phyloP scores from a whole-genome alignment of 371 early-diverging fungal genomes.

The Circinella umbellata region DNA sequence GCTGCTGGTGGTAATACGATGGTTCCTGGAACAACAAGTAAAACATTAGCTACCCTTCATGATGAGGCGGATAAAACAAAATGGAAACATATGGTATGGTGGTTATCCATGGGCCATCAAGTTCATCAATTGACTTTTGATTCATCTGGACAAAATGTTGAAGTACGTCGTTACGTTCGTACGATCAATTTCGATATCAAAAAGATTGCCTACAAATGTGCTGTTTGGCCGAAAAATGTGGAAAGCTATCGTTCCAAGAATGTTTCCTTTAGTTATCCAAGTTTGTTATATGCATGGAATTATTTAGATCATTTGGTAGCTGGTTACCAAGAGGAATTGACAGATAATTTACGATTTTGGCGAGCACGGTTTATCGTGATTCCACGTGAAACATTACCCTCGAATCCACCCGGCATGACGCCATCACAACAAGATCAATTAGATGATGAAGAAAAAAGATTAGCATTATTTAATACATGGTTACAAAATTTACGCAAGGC shows the following conservation, averaged over 20 bases:
- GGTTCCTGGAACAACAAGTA: slow-evolving; percentile 8
- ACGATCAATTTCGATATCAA: slow-evolving; percentile 63
- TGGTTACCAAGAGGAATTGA: slow-evolving; percentile 86
- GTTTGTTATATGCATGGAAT: slow-evolving; percentile 91
- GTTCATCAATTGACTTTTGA: slow-evolving; percentile 81
- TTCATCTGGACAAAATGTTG: slow-evolving; percentile 74
- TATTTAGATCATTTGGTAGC: slow-evolving; percentile 86
- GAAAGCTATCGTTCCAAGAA: slow-evolving; percentile 60
- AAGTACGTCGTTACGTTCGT: slow-evolving; percentile 89
- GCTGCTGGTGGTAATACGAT: slow-evolving; percentile 4
- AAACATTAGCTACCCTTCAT: slow-evolving; percentile 16
- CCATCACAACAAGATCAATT: slow-evolving; percentile 56
- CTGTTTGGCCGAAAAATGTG: slow-evolving; percentile 86
- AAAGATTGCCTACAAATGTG: slow-evolving; percentile 75
- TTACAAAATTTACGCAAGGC: slow-evolving; percentile 77
- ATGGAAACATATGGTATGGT: slow-evolving; percentile 63
- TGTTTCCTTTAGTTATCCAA: slow-evolving; percentile 78
- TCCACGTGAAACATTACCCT: slow-evolving; percentile 75
- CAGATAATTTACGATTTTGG: slow-evolving; percentile 84
- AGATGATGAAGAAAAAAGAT: slow-evolving; percentile 90
- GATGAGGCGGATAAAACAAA: slow-evolving; percentile 31
- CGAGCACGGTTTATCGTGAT: slow-evolving; percentile 90
- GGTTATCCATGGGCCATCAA: slow-evolving; percentile 85
- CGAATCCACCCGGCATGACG: slow-evolving; percentile 29
- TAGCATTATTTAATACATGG: slow-evolving; percentile 87